A percentile compares a stretch with the other conserved stretches of the same genome.
Conservation (phyloP, 805 yeast genomes). For the Lipomyces yamanashiensis region DNA sequence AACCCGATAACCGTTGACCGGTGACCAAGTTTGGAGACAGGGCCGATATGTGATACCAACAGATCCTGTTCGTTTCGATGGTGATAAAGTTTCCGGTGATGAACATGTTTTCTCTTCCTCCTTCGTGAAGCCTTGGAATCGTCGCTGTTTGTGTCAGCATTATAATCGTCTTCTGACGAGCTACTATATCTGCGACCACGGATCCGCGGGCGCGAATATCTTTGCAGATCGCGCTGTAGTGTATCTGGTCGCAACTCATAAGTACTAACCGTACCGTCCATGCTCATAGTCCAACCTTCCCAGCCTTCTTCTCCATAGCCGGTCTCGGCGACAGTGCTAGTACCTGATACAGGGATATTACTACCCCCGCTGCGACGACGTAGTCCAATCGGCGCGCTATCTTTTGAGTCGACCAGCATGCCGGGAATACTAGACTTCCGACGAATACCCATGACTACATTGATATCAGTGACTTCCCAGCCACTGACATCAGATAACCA, state of each 20-base stretch:
- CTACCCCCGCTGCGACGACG: slow-evolving; percentile 2
- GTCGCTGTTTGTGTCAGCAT: slow-evolving; percentile 2
- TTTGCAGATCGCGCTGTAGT: slow-evolving; percentile 3
- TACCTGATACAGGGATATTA: neutral
- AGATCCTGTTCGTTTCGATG: slow-evolving; percentile 25
- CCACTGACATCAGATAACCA: slow-evolving; percentile 70
- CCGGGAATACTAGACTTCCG: slow-evolving; percentile 33
- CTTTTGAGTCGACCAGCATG: neutral
- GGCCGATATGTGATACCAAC: slow-evolving; percentile 61
- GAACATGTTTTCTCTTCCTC: neutral
- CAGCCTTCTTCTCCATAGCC: slow-evolving; percentile 46
- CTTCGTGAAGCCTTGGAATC: neutral
- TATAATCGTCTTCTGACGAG: slow-evolving; percentile 25
- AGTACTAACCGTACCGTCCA: slow-evolving; percentile 63
- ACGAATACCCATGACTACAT: slow-evolving; percentile 71
- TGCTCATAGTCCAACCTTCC: slow-evolving; percentile 82
- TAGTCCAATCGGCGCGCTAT: neutral
- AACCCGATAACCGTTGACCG: slow-evolving; percentile 76
- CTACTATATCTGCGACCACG: neutral
- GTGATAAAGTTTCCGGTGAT: slow-evolving; percentile 4
- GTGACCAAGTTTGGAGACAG: slow-evolving; percentile 72
- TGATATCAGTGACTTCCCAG: slow-evolving; percentile 80
- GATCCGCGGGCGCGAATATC: slow-evolving; percentile 16
- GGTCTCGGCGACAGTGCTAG: neutral
- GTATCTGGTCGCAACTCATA: slow-evolving; percentile 58